Base-by-base conservation (phyloP, 768 basidiomycete species). In the Sarcodon sp. region DNA sequence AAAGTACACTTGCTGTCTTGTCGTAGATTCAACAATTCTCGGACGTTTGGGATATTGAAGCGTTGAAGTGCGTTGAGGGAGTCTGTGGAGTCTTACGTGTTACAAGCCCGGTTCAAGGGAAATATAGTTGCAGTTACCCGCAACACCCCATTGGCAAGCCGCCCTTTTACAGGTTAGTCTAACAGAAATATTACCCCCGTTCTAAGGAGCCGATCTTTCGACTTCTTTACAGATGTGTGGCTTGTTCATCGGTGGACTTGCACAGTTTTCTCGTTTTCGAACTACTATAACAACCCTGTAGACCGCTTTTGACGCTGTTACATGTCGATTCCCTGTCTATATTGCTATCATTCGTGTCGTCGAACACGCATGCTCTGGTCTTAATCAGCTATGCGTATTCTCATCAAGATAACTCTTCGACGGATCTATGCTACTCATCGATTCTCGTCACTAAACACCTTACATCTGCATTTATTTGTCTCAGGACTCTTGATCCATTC, bases 41-140 rank as follows among this genome's bases (percentile, higher is more conserved):
- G 59, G 44, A 72, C 62, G 10, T 71, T 69, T 35, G 50, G 53
- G 31, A 72, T 61, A 34, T 66, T 62, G n/a, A n/a, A n/a, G n/a
- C n/a, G n/a, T n/a, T n/a, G n/a, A n/a, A n/a, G n/a, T n/a, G n/a
- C n/a, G n/a, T n/a, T n/a, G n/a, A n/a, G n/a, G n/a, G n/a, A n/a
- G n/a, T n/a, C n/a, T n/a, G n/a, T n/a, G n/a, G n/a, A n/a, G n/a
- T n/a, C n/a, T n/a, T n/a, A n/a, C n/a, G n/a, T n/a, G n/a, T n/a
- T n/a, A n/a, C n/a, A n/a, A n/a, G n/a, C n/a, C n/a, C n/a, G n/a
- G n/a, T n/a, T n/a, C n/a, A n/a, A n/a, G n/a, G n/a, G n/a, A n/a
- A n/a, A n/a, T n/a, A n/a, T n/a, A n/a, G n/a, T n/a, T n/a, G n/a
- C n/a, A n/a, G n/a, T n/a, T n/a, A n/a, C n/a, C n/a, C n/a, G n/a